Percentiles rank a stretch among this genome's conserved stretches.
Conservation (phyloP, 83 land plant species). For the Picea abies region DNA sequence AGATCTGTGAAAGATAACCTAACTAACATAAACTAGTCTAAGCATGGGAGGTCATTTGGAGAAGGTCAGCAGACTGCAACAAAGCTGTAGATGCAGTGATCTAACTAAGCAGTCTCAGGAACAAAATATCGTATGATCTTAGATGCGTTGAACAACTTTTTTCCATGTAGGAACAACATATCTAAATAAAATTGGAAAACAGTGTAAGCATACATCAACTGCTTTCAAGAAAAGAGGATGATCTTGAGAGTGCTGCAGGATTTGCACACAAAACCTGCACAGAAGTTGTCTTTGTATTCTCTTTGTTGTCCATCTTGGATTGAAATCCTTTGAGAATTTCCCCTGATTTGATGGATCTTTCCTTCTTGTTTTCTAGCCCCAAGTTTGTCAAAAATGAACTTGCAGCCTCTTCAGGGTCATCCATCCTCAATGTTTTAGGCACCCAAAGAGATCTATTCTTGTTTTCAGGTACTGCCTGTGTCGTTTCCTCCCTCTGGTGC, state of each 20-base stretch:
- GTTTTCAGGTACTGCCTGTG: constrained; percentile 8
- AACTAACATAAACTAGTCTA: background rate
- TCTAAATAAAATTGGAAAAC: background rate
- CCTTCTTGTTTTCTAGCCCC: constrained; percentile 16
- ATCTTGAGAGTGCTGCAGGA: constrained; percentile 38
- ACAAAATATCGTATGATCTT: background rate
- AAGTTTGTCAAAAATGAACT: constrained; percentile 43
- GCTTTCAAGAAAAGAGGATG: constrained; percentile 29
- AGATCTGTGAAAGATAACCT: background rate
- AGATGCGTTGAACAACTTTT: too few relatives aligned
- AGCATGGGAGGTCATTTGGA: background rate
- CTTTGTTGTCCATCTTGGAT: constrained; percentile 5
- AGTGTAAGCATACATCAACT: constrained; percentile 9
- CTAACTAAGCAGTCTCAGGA: background rate
- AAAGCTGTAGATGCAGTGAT: background rate
- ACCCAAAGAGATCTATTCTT: constrained; percentile 21
- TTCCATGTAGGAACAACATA: background rate
- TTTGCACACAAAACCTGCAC: constrained; percentile 19
- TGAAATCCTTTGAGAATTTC: constrained; percentile 18
- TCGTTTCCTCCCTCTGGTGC: constrained; percentile 20
- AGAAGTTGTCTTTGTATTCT: constrained; percentile 5
- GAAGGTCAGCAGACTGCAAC: background rate
- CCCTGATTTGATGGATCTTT: background rate
- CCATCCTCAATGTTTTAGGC: constrained; percentile 42
- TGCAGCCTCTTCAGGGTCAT: constrained; percentile 47